Conservation (phyloP, 768 basidiomycete genomes). For the Podaxis carcinomalis region DNA sequence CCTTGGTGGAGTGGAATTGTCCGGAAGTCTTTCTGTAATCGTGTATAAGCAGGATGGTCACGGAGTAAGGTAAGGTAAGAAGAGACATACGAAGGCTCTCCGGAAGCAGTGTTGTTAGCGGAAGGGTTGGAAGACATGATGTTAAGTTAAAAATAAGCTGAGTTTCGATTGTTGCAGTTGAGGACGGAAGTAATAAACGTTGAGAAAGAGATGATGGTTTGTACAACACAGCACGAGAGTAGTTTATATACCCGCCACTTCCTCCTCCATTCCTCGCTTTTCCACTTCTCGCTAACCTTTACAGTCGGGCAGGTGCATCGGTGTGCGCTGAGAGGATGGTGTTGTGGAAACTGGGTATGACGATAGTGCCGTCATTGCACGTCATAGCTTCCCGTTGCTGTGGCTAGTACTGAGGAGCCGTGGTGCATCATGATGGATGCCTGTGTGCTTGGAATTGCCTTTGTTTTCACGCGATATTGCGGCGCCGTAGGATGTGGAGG, state of each 20-base stretch:
- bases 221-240: not conserved
- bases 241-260: not conserved
- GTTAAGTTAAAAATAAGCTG: not conserved
- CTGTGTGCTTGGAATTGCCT: not conserved
- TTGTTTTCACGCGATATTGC: not conserved
- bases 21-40: slow-evolving; percentile 15
- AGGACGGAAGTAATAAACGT: not conserved
- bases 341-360: not conserved
- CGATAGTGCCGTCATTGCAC: not conserved
- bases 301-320: not conserved
- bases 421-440: not conserved
- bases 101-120: slow-evolving; percentile 23
- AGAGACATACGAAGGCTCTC: slow-evolving; percentile 25
- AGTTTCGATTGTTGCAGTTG: not conserved
- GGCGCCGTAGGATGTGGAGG: not conserved
- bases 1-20: slow-evolving; percentile 19
- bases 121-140: slow-evolving; percentile 13
- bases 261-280: not conserved
- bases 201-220: not conserved
- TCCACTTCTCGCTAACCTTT: not conserved
- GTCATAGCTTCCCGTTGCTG: not conserved
- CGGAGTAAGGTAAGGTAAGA: no score
- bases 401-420: not conserved
- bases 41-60: not conserved
- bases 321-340: not conserved